phyloP scores from a whole-genome alignment of 305 asterid species.

The Fraxinus platypoda region DNA sequence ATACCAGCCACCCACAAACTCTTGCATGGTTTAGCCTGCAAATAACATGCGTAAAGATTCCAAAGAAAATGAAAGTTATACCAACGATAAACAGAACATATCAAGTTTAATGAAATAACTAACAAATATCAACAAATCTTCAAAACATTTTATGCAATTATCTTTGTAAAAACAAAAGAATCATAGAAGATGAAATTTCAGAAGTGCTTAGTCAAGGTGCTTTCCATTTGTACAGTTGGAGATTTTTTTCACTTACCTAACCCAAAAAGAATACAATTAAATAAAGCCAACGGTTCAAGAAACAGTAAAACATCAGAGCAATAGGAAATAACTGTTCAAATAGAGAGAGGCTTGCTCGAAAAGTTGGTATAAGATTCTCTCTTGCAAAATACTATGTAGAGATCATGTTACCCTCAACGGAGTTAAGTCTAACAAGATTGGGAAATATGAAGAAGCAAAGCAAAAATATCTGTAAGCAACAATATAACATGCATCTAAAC shows the following conservation, averaged over 20 bases:
- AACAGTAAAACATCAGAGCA: background rate
- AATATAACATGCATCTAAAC: background rate
- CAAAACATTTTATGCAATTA: background rate
- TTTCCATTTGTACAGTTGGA: background rate
- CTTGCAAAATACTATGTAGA: background rate
- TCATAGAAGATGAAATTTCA: background rate
- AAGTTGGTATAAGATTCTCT: background rate
- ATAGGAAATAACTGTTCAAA: background rate
- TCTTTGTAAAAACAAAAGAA: background rate
- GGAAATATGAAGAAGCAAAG: background rate
- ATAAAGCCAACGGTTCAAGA: background rate
- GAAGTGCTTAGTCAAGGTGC: background rate
- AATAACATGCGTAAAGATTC: conserved; percentile 25
- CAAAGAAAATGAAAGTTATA: background rate
- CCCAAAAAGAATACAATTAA: background rate
- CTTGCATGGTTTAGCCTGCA: conserved; percentile 94
- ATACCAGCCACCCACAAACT: conserved; percentile 97
- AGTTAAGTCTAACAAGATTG: background rate
- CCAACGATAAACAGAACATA: background rate
- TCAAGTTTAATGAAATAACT: background rate
- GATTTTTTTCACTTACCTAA: background rate
- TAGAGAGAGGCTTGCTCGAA: background rate
- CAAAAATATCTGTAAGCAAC: background rate
- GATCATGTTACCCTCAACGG: background rate
- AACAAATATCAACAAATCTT: background rate